Percentiles rank a stretch among this genome's conserved stretches.
phyloP scores from a whole-genome alignment of 2,329 filamentous ascomycete genomes.

The Clarireedia homoeocarpa region DNA sequence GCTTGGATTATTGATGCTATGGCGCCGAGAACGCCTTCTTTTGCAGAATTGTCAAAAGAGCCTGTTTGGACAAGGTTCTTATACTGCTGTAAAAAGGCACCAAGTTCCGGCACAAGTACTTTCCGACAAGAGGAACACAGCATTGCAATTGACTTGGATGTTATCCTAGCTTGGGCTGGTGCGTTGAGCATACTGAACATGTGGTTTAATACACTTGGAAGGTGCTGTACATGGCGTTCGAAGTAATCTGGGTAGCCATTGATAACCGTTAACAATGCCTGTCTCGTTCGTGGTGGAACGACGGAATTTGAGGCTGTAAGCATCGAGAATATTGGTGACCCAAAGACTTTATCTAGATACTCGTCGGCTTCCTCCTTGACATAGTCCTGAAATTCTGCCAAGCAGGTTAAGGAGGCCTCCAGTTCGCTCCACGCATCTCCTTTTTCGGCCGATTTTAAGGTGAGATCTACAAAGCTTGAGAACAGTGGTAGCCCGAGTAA shows the following conservation, averaged over 20 bases:
- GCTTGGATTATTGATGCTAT: conserved; percentile 72
- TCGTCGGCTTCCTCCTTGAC: conserved; percentile 49
- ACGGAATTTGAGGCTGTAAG: conserved; percentile 40
- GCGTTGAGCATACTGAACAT: conserved; percentile 64
- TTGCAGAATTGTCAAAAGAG: conserved; percentile 60
- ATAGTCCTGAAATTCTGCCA: conserved; percentile 61
- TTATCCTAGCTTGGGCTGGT: conserved; percentile 52
- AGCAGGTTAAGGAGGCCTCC: conserved; percentile 53
- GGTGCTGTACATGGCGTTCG: conserved; percentile 55
- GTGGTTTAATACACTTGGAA: conserved; percentile 65
- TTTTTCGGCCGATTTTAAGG: conserved; percentile 38
- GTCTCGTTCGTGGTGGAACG: conserved; percentile 55
- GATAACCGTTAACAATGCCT: conserved; percentile 62
- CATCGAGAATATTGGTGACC: conserved; percentile 48
- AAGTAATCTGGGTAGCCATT: conserved; percentile 73
- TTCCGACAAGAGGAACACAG: conserved; percentile 70
- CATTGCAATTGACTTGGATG: conserved; percentile 65
- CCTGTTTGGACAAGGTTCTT: conserved; percentile 49
- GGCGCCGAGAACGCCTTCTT: conserved; percentile 65
- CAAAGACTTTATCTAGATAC: conserved; percentile 54
- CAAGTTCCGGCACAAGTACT: conserved; percentile 58
- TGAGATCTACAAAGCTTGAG: conserved; percentile 47
- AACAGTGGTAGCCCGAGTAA: conserved; percentile 50
- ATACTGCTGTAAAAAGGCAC: conserved; percentile 65
- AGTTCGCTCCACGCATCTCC: conserved; percentile 48